phyloP scores from a whole-genome alignment of 163 green algal genomes.

The Chlamydomonas reinhardtii region DNA sequence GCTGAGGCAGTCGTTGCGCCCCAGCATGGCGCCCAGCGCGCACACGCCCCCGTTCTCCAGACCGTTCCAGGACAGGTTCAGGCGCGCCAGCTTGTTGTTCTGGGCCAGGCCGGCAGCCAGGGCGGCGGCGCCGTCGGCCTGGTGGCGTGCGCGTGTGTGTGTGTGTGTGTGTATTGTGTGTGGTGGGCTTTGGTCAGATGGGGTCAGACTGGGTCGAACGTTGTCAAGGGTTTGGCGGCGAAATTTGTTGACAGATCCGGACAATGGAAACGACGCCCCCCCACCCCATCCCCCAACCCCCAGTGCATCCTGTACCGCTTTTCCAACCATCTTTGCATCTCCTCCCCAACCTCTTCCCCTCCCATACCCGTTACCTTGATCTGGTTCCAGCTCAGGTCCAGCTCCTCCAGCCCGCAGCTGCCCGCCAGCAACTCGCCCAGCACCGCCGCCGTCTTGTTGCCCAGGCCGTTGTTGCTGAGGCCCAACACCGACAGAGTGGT shows the following conservation, averaged over 20 bases:
- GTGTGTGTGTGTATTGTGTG: too few relatives aligned
- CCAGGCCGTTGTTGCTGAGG: conserved; percentile 62
- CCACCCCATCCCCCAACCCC: too few relatives aligned
- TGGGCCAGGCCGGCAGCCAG: conserved; percentile 62
- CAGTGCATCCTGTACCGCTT: too few relatives aligned
- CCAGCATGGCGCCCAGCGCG: conserved; percentile 61
- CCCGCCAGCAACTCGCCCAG: conserved; percentile 68
- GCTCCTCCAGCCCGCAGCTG: conserved; percentile 60
- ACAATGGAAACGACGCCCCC: too few relatives aligned
- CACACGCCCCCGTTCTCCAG: conserved; percentile 58
- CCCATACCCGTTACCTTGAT: conserved; percentile 60
- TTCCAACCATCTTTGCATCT: too few relatives aligned
- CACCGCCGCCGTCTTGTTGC: conserved; percentile 58
- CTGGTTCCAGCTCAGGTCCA: conserved; percentile 77
- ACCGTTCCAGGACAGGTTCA: conserved; percentile 71
- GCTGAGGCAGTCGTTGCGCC: conserved; percentile 58
- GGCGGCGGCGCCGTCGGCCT: conserved; percentile 61
- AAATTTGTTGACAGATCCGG: too few relatives aligned
- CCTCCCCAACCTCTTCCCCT: too few relatives aligned
- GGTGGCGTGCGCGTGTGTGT: neutral
- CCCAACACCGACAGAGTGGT: conserved; percentile 52
- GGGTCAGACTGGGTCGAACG: too few relatives aligned
- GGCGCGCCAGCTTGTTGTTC: conserved; percentile 61
- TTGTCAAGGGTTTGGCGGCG: too few relatives aligned
- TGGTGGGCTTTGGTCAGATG: too few relatives aligned